Evolutionary conservation across 2,329 filamentous ascomycete genomes (phyloP).

Genomic region (Incumbomyces lentus): DNA sequence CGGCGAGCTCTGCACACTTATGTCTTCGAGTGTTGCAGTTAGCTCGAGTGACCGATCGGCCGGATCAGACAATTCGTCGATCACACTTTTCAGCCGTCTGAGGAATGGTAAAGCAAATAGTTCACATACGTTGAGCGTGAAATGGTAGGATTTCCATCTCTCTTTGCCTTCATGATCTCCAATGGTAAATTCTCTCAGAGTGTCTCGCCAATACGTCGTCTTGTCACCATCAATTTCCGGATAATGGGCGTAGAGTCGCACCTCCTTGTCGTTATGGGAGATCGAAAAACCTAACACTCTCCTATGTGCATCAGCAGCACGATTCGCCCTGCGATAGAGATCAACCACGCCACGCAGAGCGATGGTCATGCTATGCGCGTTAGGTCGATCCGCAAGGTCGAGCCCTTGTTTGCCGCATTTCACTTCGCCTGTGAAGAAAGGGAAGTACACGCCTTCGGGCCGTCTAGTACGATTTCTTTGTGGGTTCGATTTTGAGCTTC

Average conservation of each 20-base stretch:
- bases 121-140: constrained; percentile 29
- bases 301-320: too few relatives aligned
- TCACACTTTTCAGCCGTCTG: constrained; percentile 5
- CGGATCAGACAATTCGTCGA: constrained; percentile 8
- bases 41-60: neutral
- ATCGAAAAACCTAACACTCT: constrained; percentile 9
- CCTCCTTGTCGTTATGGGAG: constrained; percentile 9
- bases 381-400: constrained; percentile 23
- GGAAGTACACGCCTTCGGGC: constrained; percentile 34
- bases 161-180: constrained; percentile 24
- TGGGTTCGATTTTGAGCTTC: too few relatives aligned
- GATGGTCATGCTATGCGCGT: constrained; percentile 23
- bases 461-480: too few relatives aligned
- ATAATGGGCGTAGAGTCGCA: constrained; percentile 11
- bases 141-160: constrained; percentile 28
- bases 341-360: constrained; percentile 28
- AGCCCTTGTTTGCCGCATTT: constrained; percentile 32
- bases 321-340: too few relatives aligned
- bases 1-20: constrained; percentile 8
- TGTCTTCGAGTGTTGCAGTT: constrained; percentile 5
- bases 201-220: constrained; percentile 18
- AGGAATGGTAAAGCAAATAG: constrained; percentile 15
- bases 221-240: constrained; percentile 7
- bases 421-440: constrained; percentile 41
- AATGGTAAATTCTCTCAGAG: constrained; percentile 27